Percentiles rank a stretch among this genome's conserved stretches.
phyloP scores from a whole-genome alignment of 805 yeast species.

The Ogataea pilisensis region DNA sequence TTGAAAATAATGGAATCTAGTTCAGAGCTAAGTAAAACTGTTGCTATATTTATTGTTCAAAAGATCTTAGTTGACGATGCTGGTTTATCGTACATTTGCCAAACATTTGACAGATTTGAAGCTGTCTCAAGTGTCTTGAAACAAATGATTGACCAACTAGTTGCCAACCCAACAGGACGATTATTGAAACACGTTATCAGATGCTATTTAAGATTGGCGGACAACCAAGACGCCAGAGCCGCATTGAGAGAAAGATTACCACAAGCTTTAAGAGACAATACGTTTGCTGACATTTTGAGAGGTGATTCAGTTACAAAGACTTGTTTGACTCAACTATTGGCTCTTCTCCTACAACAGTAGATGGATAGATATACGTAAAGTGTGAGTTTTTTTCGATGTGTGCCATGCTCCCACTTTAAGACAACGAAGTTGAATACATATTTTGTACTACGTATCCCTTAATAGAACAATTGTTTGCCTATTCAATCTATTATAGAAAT shows the following conservation, averaged over 20 bases:
- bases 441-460: no score
- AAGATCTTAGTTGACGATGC: slow-evolving; percentile 88
- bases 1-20: slow-evolving; percentile 93
- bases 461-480: no score
- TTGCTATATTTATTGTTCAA: slow-evolving; percentile 93
- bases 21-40: slow-evolving; percentile 90
- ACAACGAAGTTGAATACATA: no score
- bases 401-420: no score
- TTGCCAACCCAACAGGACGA: slow-evolving; percentile 73
- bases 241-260: slow-evolving; percentile 82
- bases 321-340: slow-evolving; percentile 77
- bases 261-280: slow-evolving; percentile 80
- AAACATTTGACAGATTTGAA: slow-evolving; percentile 89
- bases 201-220: slow-evolving; percentile 86
- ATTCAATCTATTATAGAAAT: no score
- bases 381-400: neutral
- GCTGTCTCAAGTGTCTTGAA: slow-evolving; percentile 89
- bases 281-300: slow-evolving; percentile 70
- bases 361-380: neutral
- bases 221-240: slow-evolving; percentile 84
- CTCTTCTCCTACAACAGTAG: slow-evolving; percentile 37
- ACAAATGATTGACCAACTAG: slow-evolving; percentile 81
- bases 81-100: slow-evolving; percentile 89
- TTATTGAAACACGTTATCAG: slow-evolving; percentile 89
- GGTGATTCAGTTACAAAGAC: slow-evolving; percentile 88